A percentile compares a stretch with the other conserved stretches of the same genome.
Conservation (phyloP, 2,329 filamentous ascomycete genomes). For the Whalleya microplaca region DNA sequence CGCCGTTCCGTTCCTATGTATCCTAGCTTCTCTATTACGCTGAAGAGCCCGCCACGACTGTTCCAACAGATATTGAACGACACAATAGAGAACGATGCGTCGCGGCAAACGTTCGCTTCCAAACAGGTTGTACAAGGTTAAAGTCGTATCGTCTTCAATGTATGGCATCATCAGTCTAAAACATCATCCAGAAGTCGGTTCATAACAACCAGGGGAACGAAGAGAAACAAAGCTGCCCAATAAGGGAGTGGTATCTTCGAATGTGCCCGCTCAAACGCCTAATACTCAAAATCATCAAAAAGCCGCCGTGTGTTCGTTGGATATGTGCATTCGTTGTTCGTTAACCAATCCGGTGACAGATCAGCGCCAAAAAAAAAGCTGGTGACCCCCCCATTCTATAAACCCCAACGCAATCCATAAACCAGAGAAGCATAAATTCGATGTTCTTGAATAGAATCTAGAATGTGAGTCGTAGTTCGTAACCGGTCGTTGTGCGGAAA, state of each 20-base stretch:
- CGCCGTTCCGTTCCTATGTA: neutral
- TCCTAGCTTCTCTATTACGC: neutral
- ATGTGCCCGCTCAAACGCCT: slow-evolving; percentile 33
- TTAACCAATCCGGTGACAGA: slow-evolving; percentile 21
- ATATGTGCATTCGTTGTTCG: slow-evolving; percentile 31
- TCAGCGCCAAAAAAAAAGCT: slow-evolving; percentile 5
- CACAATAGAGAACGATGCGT: slow-evolving; percentile 14
- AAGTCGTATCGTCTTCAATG: slow-evolving; percentile 22
- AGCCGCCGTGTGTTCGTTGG: slow-evolving; percentile 24
- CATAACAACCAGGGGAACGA: slow-evolving; percentile 22
- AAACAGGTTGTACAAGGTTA: slow-evolving; percentile 24
- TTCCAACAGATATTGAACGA: slow-evolving; percentile 27
- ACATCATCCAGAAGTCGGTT: slow-evolving; percentile 16
- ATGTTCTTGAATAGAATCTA: slow-evolving; percentile 36
- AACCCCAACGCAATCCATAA: slow-evolving; percentile 7
- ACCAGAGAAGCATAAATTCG: slow-evolving; percentile 9
- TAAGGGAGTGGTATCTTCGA: slow-evolving; percentile 37
- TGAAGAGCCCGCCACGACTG: slow-evolving; percentile 2
- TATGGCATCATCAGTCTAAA: slow-evolving; percentile 28
- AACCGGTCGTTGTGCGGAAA: slow-evolving; percentile 39
- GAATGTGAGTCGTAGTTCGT: slow-evolving; percentile 53
- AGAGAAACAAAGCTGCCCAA: slow-evolving; percentile 27
- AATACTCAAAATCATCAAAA: slow-evolving; percentile 27
- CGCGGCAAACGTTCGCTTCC: slow-evolving; percentile 12
- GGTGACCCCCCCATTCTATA: slow-evolving; percentile 20